A percentile compares a stretch with the other conserved stretches of the same genome.
Evolutionary conservation across 2,329 filamentous ascomycete species (phyloP).

Genomic region (Arthrobotrys pseudoclavata): DNA sequence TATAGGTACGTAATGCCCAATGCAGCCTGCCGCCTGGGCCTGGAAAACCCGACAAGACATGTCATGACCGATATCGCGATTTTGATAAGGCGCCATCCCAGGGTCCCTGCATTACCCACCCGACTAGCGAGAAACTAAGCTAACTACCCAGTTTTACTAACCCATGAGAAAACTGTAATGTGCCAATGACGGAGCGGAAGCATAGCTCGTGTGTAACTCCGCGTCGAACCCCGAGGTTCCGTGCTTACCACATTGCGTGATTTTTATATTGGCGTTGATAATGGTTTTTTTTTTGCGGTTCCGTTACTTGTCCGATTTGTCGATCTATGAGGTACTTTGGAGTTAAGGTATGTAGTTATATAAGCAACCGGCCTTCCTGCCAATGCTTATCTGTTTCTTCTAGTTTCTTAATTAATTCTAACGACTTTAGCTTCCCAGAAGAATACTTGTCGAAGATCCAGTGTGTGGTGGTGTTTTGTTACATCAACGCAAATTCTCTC

Average conservation of each 20-base stretch:
- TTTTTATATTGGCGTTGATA: constrained; percentile 29
- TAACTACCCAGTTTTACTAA: neutral
- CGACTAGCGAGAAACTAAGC: neutral
- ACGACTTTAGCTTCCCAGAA: neutral
- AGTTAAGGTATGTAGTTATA: constrained; percentile 14
- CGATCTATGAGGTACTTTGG: constrained; percentile 14
- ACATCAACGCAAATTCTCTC: constrained; percentile 52
- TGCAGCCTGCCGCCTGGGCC: constrained; percentile 1
- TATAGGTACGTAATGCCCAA: constrained; percentile 1
- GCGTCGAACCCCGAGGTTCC: constrained; percentile 35
- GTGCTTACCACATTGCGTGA: constrained; percentile 47
- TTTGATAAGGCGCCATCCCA: neutral
- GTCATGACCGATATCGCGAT: neutral
- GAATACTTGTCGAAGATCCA: neutral
- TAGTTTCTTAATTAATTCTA: neutral
- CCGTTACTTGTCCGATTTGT: constrained; percentile 15
- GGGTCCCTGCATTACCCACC: neutral
- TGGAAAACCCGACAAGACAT: neutral
- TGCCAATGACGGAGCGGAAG: constrained; percentile 55
- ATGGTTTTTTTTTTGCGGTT: constrained; percentile 32
- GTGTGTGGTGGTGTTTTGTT: constrained; percentile 53
- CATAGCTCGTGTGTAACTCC: constrained; percentile 44
- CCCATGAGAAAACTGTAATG: neutral
- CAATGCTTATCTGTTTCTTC: neutral
- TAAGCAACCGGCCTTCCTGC: constrained; percentile 8